Conservation (phyloP, 108 stramenopile species). For the Fistulifera pelliculosa region DNA sequence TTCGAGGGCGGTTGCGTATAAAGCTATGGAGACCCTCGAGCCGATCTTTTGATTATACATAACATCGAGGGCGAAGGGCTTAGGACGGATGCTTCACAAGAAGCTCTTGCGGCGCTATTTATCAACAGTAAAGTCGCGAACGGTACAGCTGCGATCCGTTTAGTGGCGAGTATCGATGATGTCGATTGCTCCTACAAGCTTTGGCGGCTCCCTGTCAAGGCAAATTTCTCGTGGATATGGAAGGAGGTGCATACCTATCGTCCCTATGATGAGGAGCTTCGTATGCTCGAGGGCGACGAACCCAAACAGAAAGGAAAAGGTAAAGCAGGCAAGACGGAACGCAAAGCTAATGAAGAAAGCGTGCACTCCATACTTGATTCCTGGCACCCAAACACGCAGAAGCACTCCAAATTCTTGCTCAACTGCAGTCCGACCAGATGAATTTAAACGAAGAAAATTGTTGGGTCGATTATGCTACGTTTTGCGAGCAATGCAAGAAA, state of each 20-base stretch:
- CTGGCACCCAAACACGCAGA: slow-evolving; percentile 56
- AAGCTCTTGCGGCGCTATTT: slow-evolving; percentile 50
- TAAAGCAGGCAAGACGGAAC: no score
- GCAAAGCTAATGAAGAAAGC: slow-evolving; percentile 6
- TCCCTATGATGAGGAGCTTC: slow-evolving; percentile 58
- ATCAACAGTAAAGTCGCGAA: slow-evolving; percentile 28
- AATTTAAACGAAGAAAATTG: not conserved
- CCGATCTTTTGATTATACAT: slow-evolving; percentile 65
- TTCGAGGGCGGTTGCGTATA: slow-evolving; percentile 24
- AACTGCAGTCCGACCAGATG: slow-evolving; percentile 29
- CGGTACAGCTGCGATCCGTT: slow-evolving; percentile 36
- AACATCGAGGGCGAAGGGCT: slow-evolving; percentile 62
- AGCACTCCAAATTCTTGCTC: slow-evolving; percentile 46
- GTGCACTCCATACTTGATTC: slow-evolving; percentile 27
- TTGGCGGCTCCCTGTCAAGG: slow-evolving; percentile 33
- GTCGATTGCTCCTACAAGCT: slow-evolving; percentile 48
- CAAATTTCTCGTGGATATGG: slow-evolving; percentile 44
- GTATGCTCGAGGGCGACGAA: slow-evolving; percentile 2
- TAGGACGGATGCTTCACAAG: slow-evolving; percentile 36
- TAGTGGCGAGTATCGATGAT: slow-evolving; percentile 69
- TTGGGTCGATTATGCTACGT: slow-evolving; percentile 25
- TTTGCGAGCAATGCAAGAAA: slow-evolving; percentile 40
- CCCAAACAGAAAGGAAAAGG: not conserved
- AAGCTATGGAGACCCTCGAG: not conserved
- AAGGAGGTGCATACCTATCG: slow-evolving; percentile 48